A percentile compares a stretch with the other conserved stretches of the same genome.
These are phyloP conservation scores for Stemphylium vesicarium DNA, from an alignment of 2,329 filamentous ascomycete genomes.

Conservation along the genomic window DNA sequence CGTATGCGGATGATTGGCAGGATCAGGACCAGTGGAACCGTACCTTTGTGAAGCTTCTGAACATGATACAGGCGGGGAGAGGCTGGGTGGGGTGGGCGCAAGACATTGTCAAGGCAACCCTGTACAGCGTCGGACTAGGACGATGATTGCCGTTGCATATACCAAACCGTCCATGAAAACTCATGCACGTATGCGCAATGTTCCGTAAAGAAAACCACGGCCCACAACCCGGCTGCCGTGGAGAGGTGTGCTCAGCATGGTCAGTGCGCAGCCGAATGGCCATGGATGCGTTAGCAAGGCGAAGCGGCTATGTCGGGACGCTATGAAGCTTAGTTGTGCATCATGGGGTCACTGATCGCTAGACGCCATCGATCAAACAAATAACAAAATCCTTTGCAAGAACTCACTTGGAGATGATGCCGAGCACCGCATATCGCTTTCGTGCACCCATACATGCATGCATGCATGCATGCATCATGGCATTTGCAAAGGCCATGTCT, in stretches of 20 bases:
- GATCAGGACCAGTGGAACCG: slow-evolving; percentile 63
- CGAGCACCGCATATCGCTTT: no score
- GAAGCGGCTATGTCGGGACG: slow-evolving; percentile 5
- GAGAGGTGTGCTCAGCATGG: no score
- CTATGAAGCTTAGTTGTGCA: slow-evolving; percentile 2
- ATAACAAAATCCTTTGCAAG: not conserved
- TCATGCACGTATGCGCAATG: no score
- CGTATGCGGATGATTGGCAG: slow-evolving; percentile 65
- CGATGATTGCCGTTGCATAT: slow-evolving; percentile 4
- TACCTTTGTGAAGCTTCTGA: slow-evolving; percentile 62
- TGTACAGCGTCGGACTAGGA: slow-evolving; percentile 33
- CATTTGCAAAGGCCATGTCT: not conserved
- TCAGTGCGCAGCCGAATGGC: no score
- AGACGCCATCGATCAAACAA: not conserved
- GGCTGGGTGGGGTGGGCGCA: slow-evolving; percentile 62
- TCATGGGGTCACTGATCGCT: not conserved
- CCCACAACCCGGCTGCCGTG: no score
- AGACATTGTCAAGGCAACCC: slow-evolving; percentile 47
- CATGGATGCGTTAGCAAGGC: not conserved
- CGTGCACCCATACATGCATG: no score
- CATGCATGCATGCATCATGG: not conserved
- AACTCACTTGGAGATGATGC: no score
- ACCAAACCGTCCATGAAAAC: not conserved
- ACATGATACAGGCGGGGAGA: slow-evolving; percentile 56
- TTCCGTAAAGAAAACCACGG: no score